Percentiles rank a stretch among this genome's conserved stretches.
These are phyloP conservation scores for Borovskyia barvae DNA, from an alignment of 208 protist genomes.

Conservation along the genomic window DNA sequence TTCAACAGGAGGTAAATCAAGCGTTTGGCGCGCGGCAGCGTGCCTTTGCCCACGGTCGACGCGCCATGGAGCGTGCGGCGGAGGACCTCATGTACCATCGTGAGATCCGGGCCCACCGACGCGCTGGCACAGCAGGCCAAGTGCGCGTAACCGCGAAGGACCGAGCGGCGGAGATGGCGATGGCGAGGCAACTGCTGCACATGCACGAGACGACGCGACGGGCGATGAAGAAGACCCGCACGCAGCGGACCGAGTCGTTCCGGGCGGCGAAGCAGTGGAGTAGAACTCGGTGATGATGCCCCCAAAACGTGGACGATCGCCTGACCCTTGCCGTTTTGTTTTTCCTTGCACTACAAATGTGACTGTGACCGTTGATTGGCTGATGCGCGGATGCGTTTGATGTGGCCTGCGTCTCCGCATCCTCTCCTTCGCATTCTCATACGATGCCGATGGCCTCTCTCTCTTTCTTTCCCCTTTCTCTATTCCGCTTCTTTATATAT, in stretches of 20 bases:
- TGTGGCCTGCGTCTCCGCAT: too few relatives aligned
- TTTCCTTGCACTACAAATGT: too few relatives aligned
- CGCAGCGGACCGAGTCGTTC: conserved; percentile 39
- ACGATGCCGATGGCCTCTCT: too few relatives aligned
- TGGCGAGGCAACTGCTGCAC: conserved; percentile 56
- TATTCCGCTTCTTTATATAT: too few relatives aligned
- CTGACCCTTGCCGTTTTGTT: too few relatives aligned
- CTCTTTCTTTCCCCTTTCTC: too few relatives aligned
- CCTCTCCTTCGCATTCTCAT: too few relatives aligned
- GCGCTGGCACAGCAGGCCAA: conserved; percentile 1
- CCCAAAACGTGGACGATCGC: too few relatives aligned
- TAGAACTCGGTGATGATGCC: too few relatives aligned
- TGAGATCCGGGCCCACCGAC: conserved; percentile 2
- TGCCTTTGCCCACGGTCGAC: conserved; percentile 21
- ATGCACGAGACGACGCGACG: conserved; percentile 47
- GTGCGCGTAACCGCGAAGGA: conserved; percentile 16
- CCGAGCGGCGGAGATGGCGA: conserved; percentile 40
- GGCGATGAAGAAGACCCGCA: conserved; percentile 42
- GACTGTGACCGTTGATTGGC: too few relatives aligned
- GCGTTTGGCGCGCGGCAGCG: conserved; percentile 35
- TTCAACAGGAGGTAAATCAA: conserved; percentile 52
- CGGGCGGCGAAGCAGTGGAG: conserved; percentile 44
- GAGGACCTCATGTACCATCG: conserved; percentile 39
- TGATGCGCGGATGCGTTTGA: too few relatives aligned
- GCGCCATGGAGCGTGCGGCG: conserved; percentile 26